A percentile compares a stretch with the other conserved stretches of the same genome.
phyloP scores from a whole-genome alignment of 179 eudicot genomes.

The Beta lomatogona region DNA sequence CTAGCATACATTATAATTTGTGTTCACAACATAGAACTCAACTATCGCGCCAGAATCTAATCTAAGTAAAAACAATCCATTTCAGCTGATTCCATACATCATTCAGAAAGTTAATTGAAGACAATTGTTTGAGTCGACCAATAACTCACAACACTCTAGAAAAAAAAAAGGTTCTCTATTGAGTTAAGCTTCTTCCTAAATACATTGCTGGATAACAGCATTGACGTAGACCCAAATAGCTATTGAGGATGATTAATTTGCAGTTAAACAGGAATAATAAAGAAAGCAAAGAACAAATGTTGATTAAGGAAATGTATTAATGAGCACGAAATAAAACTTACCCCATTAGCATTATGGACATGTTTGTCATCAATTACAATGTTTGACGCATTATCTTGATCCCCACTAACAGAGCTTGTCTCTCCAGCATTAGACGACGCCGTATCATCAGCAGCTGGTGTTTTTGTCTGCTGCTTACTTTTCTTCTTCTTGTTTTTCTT shows the following conservation, averaged over 20 bases:
- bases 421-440: conserved; percentile 39
- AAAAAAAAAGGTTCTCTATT: too few relatives aligned
- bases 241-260: neutral
- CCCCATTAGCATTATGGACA: conserved; percentile 9
- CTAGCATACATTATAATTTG: neutral
- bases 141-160: neutral
- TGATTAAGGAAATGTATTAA: neutral
- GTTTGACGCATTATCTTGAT: conserved; percentile 21
- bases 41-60: too few relatives aligned
- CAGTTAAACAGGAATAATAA: neutral
- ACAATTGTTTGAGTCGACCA: neutral
- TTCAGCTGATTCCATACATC: too few relatives aligned
- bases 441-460: conserved; percentile 24
- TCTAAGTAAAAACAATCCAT: too few relatives aligned
- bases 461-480: conserved; percentile 47
- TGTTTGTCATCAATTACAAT: conserved; percentile 4
- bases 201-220: neutral
- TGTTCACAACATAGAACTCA: neutral
- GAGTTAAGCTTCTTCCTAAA: neutral
- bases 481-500: conserved; percentile 67
- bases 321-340: conserved; percentile 15
- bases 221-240: neutral
- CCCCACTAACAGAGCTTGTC: conserved; percentile 36
- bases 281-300: neutral
- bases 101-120: neutral